Percentiles rank a stretch among this genome's conserved stretches.
Conservation (phyloP, 345 rosid genomes). For the Linum usitatissimum region DNA sequence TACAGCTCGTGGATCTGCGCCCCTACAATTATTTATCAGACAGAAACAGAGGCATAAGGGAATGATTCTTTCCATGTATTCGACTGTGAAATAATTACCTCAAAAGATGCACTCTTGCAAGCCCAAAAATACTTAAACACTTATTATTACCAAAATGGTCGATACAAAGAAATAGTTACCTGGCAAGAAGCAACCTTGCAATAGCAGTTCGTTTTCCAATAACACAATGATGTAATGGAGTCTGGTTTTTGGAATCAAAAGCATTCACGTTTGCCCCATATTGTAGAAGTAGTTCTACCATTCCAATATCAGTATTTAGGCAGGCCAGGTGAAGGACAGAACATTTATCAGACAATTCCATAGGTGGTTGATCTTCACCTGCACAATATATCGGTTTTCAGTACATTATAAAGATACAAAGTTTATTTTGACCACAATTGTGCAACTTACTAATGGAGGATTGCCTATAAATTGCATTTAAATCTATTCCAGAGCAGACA, state of each 20-base stretch:
- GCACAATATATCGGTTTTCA: conserved; percentile 17
- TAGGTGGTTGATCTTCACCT: conserved; percentile 25
- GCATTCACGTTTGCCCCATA: conserved; percentile 62
- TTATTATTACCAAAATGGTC: no score
- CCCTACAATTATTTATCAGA: conserved; percentile 37
- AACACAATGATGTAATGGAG: conserved; percentile 53
- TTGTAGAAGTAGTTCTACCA: conserved; percentile 68
- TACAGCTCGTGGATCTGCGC: conserved; percentile 61
- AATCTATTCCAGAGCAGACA: conserved; percentile 49
- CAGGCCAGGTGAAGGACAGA: conserved; percentile 78
- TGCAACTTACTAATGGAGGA: conserved; percentile 29
- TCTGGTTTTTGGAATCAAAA: conserved; percentile 40
- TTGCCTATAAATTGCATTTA: conserved; percentile 47
- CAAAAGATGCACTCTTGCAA: no score
- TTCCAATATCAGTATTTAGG: conserved; percentile 57
- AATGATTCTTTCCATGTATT: no score
- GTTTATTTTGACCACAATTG: no score
- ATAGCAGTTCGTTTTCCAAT: conserved; percentile 41
- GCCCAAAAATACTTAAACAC: no score
- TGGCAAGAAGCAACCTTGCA: conserved; percentile 49
- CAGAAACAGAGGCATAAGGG: neutral
- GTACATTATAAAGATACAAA: conserved; percentile 7
- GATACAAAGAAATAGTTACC: conserved; percentile 27
- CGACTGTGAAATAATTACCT: no score
- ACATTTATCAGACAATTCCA: conserved; percentile 40